These are phyloP conservation scores for Abelmoschus esculentus DNA, from an alignment of 345 rosid genomes.

Conservation along the genomic window DNA sequence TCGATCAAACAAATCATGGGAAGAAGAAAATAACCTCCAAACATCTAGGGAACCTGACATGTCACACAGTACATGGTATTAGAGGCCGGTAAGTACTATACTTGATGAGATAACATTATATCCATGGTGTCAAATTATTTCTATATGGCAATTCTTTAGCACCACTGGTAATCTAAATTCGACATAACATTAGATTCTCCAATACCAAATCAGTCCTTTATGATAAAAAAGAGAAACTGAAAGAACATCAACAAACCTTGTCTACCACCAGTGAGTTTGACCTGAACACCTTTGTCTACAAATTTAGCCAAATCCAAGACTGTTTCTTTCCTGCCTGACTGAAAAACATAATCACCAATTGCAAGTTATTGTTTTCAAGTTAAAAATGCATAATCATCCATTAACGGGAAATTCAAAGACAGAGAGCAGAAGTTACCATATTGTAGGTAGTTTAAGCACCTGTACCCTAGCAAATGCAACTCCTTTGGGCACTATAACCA, in stretches of 20 bases:
- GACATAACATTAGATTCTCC: background rate
- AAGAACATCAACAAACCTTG: slow-evolving; percentile 47
- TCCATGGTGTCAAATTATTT: background rate
- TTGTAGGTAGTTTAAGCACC: slow-evolving; percentile 3
- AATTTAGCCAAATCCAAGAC: slow-evolving; percentile 95
- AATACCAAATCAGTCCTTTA: background rate
- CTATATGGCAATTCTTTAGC: background rate
- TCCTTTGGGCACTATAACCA: background rate
- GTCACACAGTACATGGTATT: background rate
- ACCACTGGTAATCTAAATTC: background rate
- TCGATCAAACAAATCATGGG: background rate
- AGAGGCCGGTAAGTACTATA: background rate
- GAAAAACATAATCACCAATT: slow-evolving; percentile 3
- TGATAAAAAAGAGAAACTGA: background rate
- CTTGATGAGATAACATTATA: background rate
- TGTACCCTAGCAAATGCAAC: background rate
- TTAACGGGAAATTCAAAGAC: background rate
- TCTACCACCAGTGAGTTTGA: slow-evolving; percentile 94
- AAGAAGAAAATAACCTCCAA: background rate
- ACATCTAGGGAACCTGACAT: background rate
- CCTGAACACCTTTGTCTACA: slow-evolving; percentile 97
- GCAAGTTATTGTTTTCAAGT: background rate
- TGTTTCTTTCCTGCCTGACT: slow-evolving; percentile 96
- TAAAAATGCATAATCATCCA: background rate
- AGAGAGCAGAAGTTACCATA: background rate